phyloP scores from a whole-genome alignment of 345 rosid species.

The Mallotus nudiflorus region DNA sequence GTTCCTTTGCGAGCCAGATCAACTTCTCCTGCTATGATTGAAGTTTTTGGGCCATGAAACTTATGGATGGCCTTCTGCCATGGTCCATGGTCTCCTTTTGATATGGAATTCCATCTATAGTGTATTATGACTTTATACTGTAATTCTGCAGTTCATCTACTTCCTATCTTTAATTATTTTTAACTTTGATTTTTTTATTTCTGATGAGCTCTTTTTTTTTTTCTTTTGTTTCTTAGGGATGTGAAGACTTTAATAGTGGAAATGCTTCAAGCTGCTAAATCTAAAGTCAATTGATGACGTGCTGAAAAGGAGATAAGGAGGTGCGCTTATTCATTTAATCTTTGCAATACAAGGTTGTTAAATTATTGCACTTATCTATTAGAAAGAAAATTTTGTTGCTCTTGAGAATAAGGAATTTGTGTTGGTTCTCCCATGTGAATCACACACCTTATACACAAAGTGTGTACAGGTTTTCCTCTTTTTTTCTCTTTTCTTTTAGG shows the following conservation, averaged over 20 bases:
- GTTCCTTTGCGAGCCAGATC: background rate
- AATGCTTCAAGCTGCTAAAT: constrained; percentile 79
- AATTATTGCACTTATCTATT: background rate
- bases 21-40: background rate
- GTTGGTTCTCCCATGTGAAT: background rate
- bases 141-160: background rate
- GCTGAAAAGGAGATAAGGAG: constrained; percentile 5
- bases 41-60: background rate
- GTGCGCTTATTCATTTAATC: background rate
- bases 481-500: too few species aligned
- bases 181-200: background rate
- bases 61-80: background rate
- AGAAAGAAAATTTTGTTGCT: background rate
- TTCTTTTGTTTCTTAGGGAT: constrained; percentile 62
- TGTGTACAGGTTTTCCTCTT: too few species aligned
- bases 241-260: constrained; percentile 85
- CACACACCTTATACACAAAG: background rate
- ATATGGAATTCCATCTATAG: background rate
- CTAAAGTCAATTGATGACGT: constrained; percentile 35
- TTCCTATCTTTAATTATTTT: constrained; percentile 9
- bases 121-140: background rate
- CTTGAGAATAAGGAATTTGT: background rate
- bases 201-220: constrained; percentile 22
- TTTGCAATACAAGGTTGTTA: background rate
- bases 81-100: background rate